Percentiles rank a stretch among this genome's conserved stretches.
Conservation (phyloP, 148 eudicot genomes). For the Hydrangea macrophylla region DNA sequence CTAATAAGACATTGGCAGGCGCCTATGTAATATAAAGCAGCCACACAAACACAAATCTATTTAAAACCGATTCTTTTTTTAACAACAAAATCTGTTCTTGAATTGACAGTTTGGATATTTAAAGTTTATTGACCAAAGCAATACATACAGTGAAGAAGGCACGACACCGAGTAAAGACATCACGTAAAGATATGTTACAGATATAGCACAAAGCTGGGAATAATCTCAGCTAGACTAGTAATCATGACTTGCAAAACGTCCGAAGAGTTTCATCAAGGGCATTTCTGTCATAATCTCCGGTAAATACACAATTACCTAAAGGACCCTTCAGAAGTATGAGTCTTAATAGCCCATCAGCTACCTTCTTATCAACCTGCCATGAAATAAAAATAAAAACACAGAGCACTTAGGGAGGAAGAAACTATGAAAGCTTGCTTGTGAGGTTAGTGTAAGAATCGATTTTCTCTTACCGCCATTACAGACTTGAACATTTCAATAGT, state of each 20-base stretch:
- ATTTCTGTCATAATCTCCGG: slow-evolving; percentile 75
- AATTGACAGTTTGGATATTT: too few relatives aligned
- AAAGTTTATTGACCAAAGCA: background rate
- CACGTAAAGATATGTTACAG: background rate
- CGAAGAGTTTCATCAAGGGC: slow-evolving; percentile 83
- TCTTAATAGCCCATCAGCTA: slow-evolving; percentile 89
- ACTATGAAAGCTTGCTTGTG: background rate
- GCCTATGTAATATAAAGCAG: too few relatives aligned
- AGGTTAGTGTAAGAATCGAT: background rate
- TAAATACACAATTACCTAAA: slow-evolving; percentile 85
- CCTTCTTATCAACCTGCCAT: slow-evolving; percentile 94
- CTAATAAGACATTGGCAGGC: too few relatives aligned
- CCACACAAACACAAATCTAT: too few relatives aligned
- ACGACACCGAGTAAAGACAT: background rate
- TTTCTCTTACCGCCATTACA: slow-evolving; percentile 84
- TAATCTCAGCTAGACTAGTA: background rate
- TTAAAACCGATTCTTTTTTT: too few relatives aligned
- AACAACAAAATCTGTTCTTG: too few relatives aligned
- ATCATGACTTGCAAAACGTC: slow-evolving; percentile 78
- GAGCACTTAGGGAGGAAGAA: background rate
- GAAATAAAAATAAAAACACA: slow-evolving; percentile 7
- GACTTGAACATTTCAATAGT: slow-evolving; percentile 94
- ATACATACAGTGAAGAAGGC: background rate
- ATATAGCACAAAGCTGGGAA: background rate
- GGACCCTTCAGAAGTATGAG: slow-evolving; percentile 95